phyloP scores from a whole-genome alignment of 768 basidiomycete genomes.

The Phlegmacium glaucopus region DNA sequence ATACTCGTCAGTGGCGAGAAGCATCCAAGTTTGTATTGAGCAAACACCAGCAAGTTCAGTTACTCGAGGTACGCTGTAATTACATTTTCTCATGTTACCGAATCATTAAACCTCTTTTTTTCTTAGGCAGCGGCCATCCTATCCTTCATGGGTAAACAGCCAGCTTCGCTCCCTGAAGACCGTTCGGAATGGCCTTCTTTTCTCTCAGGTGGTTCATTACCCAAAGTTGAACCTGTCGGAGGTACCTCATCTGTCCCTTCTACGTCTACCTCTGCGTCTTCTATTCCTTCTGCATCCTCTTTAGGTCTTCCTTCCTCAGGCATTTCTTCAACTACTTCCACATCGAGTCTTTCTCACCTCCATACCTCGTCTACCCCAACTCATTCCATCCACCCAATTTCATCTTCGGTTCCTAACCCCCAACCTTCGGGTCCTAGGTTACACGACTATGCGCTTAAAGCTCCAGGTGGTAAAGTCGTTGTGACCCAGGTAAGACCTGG shows the following conservation, averaged over 20 bases:
- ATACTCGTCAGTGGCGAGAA: constrained; percentile 94
- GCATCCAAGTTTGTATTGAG: constrained; percentile 84
- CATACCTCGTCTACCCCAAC: constrained; percentile 9
- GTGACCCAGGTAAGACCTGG: constrained; percentile 64
- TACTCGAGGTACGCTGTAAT: constrained; percentile 70
- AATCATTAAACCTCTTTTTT: constrained; percentile 1
- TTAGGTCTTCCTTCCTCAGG: background rate
- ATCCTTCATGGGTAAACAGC: constrained; percentile 72
- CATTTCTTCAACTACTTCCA: constrained; percentile 7
- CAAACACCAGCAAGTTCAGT: constrained; percentile 96
- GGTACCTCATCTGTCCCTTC: constrained; percentile 3
- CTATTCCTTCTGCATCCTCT: background rate
- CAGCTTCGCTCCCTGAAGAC: constrained; percentile 85
- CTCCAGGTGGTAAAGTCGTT: constrained; percentile 27
- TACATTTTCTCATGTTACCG: constrained; percentile 1
- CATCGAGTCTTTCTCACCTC: constrained; percentile 1
- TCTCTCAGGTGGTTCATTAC: constrained; percentile 67
- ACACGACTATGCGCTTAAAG: constrained; percentile 60
- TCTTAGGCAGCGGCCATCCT: constrained; percentile 89
- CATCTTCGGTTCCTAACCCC: constrained; percentile 17
- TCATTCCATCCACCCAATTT: constrained; percentile 15
- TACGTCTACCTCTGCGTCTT: constrained; percentile 1
- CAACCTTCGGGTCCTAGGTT: constrained; percentile 48
- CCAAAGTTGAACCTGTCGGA: constrained; percentile 36
- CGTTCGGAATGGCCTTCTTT: constrained; percentile 90